Base-by-base conservation (phyloP, 2,329 filamentous ascomycete genomes). In the Monosporascus sp. region DNA sequence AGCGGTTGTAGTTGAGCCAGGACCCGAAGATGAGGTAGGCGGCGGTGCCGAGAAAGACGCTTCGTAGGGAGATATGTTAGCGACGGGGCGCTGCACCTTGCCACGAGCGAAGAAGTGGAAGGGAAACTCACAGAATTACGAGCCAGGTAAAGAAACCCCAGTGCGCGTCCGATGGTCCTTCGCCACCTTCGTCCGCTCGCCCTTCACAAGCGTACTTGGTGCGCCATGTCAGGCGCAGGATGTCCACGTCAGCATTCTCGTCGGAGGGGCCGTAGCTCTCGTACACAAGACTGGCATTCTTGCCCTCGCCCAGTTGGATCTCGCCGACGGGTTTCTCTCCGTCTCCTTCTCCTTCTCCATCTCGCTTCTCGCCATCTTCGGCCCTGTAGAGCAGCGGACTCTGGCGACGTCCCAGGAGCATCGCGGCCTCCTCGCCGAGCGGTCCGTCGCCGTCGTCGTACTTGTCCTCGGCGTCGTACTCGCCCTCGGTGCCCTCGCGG, bases 101-200 rank as follows among this genome's bases (percentile, higher is more conserved):
- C 24, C 2, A 41, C 43, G 37, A 47, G 51, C 45, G n/a, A 31
- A n/a, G n/a, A 37, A 49, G n/a, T 9, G 47, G 48, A 49, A 41
- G 52, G 44, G 27, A 17, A 59, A 79, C 89, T 79, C 74, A 96
- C 91, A 97, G 84, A 61, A 99, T 85, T 61, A 97, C 83, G 65
- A 97, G 82, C 94, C 94, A 99, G 19, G 93, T 97, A 66, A 97
- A 97, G 77, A 97, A 94, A 2, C 94, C 94, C 94, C 93, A 97
- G 66, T 84, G 80, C 19, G 70, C 71, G 51, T 77, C 76, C 53
- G 75, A 74, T 54, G 73, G 69, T 43, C 66, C 60, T 40, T 76
- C 74, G 73, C 74, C 17, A 76, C 72, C 48, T 74, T 68, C 62
- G 63, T 70, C 64, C 5, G 58, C 58, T 38, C 58, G 59, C 27